Percentiles rank a stretch among this genome's conserved stretches.
Conservation (phyloP, 2,329 filamentous ascomycete species). For the Ceratocystis huliohia region DNA sequence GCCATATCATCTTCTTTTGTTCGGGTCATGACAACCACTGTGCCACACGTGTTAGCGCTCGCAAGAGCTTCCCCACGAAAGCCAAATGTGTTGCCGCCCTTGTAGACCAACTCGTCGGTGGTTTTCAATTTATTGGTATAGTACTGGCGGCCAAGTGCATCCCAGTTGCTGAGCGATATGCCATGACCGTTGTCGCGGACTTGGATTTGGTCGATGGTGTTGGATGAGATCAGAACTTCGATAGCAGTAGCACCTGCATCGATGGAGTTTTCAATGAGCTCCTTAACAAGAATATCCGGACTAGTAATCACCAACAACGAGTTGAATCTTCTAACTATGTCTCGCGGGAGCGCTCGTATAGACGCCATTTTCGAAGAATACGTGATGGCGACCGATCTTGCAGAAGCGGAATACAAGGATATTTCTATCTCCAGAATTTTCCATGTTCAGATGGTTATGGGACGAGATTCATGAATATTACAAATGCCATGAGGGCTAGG, state of each 20-base stretch:
- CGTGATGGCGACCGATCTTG: not conserved
- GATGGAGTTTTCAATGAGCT: slow-evolving; percentile 64
- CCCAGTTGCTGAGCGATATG: slow-evolving; percentile 49
- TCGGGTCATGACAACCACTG: slow-evolving; percentile 50
- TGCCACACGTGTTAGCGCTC: slow-evolving; percentile 47
- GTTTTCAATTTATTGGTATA: slow-evolving; percentile 60
- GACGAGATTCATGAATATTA: not conserved
- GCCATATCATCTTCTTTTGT: slow-evolving; percentile 49
- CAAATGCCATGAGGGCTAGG: slow-evolving; percentile 10
- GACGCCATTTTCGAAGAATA: slow-evolving; percentile 30
- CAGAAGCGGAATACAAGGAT: not conserved
- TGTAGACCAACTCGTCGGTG: slow-evolving; percentile 47
- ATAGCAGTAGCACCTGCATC: slow-evolving; percentile 57
- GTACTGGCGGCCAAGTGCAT: slow-evolving; percentile 49
- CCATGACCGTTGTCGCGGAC: slow-evolving; percentile 64
- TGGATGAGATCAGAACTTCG: slow-evolving; percentile 49
- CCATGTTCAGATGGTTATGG: slow-evolving; percentile 3
- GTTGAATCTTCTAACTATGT: slow-evolving; percentile 44
- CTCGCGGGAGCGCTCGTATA: slow-evolving; percentile 33
- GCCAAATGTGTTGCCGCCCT: slow-evolving; percentile 51
- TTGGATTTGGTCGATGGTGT: slow-evolving; percentile 56
- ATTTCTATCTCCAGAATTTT: not conserved
- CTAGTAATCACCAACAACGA: slow-evolving; percentile 48
- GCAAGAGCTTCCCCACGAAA: slow-evolving; percentile 66
- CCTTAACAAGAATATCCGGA: slow-evolving; percentile 54